phyloP scores from a whole-genome alignment of 1,139 yeast species.

The Lodderomyces metapsilosis region DNA sequence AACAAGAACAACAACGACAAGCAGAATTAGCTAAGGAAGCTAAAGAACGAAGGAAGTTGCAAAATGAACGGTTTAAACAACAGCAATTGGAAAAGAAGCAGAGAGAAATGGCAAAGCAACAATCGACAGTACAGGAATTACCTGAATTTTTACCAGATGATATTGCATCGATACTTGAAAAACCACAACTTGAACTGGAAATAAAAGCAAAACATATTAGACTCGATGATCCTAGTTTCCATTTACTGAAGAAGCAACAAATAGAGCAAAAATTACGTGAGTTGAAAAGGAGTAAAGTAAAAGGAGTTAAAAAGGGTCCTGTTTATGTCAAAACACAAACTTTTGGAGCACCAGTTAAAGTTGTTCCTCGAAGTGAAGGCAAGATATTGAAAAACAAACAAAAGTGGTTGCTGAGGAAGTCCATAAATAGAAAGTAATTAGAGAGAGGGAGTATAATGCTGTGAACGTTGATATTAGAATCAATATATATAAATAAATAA shows the following conservation, averaged over 20 bases:
- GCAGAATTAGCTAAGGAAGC: constrained; percentile 5
- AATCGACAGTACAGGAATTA: constrained; percentile 23
- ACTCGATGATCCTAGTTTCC: constrained; percentile 25
- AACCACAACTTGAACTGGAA: constrained; percentile 14
- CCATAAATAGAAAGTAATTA: constrained; percentile 37
- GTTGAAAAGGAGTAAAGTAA: constrained; percentile 39
- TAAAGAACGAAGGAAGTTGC: constrained; percentile 51
- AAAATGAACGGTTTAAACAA: constrained; percentile 46
- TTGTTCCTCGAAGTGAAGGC: constrained; percentile 48
- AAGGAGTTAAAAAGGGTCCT: constrained; percentile 52
- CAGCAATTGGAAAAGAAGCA: constrained; percentile 34
- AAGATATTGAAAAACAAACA: constrained; percentile 44
- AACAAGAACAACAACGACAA: constrained; percentile 24
- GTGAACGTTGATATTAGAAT: too few species aligned
- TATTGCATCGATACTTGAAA: constrained; percentile 31
- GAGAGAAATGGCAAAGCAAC: constrained; percentile 11
- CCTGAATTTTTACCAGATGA: constrained; percentile 56
- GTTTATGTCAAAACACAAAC: constrained; percentile 50
- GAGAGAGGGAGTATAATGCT: too few species aligned
- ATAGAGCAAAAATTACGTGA: constrained; percentile 18
- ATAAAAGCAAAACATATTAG: constrained; percentile 34
- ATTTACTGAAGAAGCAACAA: constrained; percentile 19
- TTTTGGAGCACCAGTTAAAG: constrained; percentile 19
- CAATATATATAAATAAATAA: background rate
- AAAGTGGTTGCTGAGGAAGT: constrained; percentile 61